These are phyloP conservation scores for Linderina pennispora DNA, from an alignment of 192 early-diverging fungal genomes.

Conservation along the genomic window DNA sequence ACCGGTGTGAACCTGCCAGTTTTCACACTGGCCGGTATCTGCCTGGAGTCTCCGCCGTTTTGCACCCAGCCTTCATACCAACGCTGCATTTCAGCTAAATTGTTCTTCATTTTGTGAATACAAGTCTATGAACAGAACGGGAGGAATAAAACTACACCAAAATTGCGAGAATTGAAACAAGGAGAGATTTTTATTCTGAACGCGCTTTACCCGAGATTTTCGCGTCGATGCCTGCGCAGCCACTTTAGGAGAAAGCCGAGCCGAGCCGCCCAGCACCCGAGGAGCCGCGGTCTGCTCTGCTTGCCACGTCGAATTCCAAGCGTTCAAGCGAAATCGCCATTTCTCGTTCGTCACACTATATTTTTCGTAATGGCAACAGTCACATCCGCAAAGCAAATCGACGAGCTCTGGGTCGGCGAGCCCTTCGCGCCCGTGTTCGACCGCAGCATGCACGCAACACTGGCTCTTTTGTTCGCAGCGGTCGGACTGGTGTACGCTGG, in stretches of 20 bases:
- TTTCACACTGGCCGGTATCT: slow-evolving; percentile 1
- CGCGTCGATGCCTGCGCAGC: too few species aligned
- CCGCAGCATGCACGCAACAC: slow-evolving; percentile 18
- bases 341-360: too few species aligned
- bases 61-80: slow-evolving; percentile 32
- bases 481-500: slow-evolving; percentile 31
- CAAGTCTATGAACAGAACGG: not conserved
- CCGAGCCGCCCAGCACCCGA: too few species aligned
- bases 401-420: slow-evolving; percentile 27
- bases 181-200: too few species aligned
- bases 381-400: too few species aligned
- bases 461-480: slow-evolving; percentile 18
- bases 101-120: slow-evolving; percentile 22
- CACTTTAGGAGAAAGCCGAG: too few species aligned
- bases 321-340: too few species aligned
- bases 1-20: slow-evolving; percentile 8
- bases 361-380: too few species aligned
- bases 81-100: slow-evolving; percentile 15
- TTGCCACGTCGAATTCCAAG: too few species aligned
- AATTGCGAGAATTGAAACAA: too few species aligned
- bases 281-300: too few species aligned
- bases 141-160: not conserved
- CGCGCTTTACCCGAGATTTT: too few species aligned
- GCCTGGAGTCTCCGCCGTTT: slow-evolving; percentile 8
- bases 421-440: slow-evolving; percentile 24